phyloP scores from a whole-genome alignment of 441 rosid species.

The Corymbia calophylla region DNA sequence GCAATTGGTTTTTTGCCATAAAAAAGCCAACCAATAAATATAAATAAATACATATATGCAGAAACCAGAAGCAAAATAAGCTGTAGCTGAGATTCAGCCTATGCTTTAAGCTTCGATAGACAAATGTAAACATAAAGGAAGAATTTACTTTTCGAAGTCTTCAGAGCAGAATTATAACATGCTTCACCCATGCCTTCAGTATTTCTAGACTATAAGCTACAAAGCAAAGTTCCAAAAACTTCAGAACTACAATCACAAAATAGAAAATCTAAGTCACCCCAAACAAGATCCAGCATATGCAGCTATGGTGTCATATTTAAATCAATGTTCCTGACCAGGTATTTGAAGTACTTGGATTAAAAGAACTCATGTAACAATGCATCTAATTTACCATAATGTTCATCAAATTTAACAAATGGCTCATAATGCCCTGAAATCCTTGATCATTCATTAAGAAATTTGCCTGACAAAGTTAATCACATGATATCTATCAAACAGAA shows the following conservation, averaged over 20 bases:
- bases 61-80: background rate
- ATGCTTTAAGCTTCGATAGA: background rate
- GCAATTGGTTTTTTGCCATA: background rate
- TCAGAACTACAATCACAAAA: background rate
- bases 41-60: background rate
- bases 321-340: background rate
- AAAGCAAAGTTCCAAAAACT: background rate
- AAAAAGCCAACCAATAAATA: background rate
- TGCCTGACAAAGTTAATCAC: background rate
- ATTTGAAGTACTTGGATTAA: background rate
- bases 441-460: background rate
- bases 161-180: background rate
- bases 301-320: background rate
- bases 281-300: background rate
- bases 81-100: background rate
- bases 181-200: background rate
- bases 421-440: background rate
- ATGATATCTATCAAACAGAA: background rate
- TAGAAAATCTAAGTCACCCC: background rate
- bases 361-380: background rate
- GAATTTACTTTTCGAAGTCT: background rate
- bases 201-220: background rate
- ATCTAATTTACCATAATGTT: background rate
- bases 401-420: background rate
- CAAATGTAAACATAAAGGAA: background rate